phyloP scores from a whole-genome alignment of 2,329 filamentous ascomycete species.

The Sphaerostilbella broomeana region DNA sequence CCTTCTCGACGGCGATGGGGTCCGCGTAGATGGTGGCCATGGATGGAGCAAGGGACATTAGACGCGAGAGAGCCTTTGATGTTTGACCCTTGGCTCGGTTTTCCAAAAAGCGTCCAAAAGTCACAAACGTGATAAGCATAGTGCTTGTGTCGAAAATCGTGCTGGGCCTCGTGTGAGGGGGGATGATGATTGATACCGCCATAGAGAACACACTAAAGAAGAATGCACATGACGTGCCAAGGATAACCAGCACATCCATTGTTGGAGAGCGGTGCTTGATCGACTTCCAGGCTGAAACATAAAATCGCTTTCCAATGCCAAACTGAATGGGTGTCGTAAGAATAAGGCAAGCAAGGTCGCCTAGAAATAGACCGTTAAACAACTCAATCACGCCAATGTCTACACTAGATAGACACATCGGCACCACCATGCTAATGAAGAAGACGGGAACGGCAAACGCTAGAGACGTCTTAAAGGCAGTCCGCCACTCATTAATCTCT shows the following conservation, averaged over 20 bases:
- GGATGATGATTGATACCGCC: conserved; percentile 68
- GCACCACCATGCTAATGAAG: conserved; percentile 85
- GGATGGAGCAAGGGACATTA: conserved; percentile 94
- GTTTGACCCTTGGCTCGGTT: conserved; percentile 95
- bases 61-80: conserved; percentile 80
- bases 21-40: conserved; percentile 97
- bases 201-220: conserved; percentile 90
- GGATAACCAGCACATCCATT: conserved; percentile 93
- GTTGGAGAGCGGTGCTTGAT: conserved; percentile 85
- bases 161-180: conserved; percentile 71
- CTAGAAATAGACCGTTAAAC: conserved; percentile 74
- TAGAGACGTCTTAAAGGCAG: conserved; percentile 69
- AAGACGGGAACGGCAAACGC: conserved; percentile 87
- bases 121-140: conserved; percentile 96
- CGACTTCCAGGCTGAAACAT: conserved; percentile 87
- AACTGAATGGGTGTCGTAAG: conserved; percentile 95
- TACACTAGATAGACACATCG: conserved; percentile 70
- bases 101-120: conserved; percentile 82
- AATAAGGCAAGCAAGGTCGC: conserved; percentile 74
- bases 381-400: conserved; percentile 68
- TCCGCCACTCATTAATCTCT: conserved; percentile 89
- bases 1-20: conserved; percentile 87
- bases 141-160: conserved; percentile 97
- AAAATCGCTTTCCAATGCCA: conserved; percentile 91
- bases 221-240: conserved; percentile 92